These are phyloP conservation scores for Paraphysoderma sedebokerense DNA, from an alignment of 371 early-diverging fungal genomes.

Conservation along the genomic window DNA sequence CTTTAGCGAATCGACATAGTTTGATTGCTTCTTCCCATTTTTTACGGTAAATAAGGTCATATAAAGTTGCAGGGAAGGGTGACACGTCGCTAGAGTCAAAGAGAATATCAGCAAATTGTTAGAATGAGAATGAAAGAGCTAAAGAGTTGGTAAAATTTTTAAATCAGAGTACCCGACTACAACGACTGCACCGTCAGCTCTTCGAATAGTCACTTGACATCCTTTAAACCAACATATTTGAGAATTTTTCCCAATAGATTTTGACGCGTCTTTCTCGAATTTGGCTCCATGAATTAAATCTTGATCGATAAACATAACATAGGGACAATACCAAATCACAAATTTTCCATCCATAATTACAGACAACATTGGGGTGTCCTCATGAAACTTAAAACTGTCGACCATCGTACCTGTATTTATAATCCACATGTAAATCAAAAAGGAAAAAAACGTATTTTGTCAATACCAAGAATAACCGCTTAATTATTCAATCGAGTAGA, in stretches of 20 bases:
- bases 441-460: not conserved
- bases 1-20: slow-evolving; percentile 27
- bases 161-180: slow-evolving; percentile 13
- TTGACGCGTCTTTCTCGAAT: slow-evolving; percentile 18
- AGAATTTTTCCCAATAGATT: slow-evolving; percentile 22
- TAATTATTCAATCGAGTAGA: not conserved
- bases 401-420: slow-evolving; percentile 24
- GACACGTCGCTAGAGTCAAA: slow-evolving; percentile 16
- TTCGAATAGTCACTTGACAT: slow-evolving; percentile 21
- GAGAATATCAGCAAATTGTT: not conserved
- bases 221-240: slow-evolving; percentile 20
- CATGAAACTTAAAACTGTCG: slow-evolving; percentile 26
- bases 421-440: not conserved
- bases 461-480: slow-evolving; percentile 1
- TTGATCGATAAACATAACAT: slow-evolving; percentile 28
- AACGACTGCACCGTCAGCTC: slow-evolving; percentile 26
- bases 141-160: not conserved
- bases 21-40: slow-evolving; percentile 34
- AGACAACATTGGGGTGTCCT: slow-evolving; percentile 21
- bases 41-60: slow-evolving; percentile 23
- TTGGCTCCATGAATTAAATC: slow-evolving; percentile 21
- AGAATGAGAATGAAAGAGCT: slow-evolving; percentile 1
- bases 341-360: slow-evolving; percentile 25
- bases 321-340: slow-evolving; percentile 28
- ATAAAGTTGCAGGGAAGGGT: slow-evolving; percentile 25